Percentiles rank a stretch among this genome's conserved stretches.
phyloP scores from a whole-genome alignment of 2,329 filamentous ascomycete genomes.

The Sclerotiophoma versabilis region DNA sequence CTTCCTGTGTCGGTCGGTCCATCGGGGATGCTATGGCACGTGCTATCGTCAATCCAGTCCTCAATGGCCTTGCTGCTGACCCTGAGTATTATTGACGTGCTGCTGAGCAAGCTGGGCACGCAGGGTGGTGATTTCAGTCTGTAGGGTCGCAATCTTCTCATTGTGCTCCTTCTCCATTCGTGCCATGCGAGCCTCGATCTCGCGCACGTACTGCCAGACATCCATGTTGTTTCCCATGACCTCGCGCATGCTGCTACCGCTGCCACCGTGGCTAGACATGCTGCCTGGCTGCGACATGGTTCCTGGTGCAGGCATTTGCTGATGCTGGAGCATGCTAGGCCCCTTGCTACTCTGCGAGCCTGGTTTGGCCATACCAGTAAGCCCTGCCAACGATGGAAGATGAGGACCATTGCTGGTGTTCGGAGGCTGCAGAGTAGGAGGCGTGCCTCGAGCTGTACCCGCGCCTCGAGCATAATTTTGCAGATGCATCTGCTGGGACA shows the following conservation, averaged over 20 bases:
- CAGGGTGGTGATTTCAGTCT: constrained; percentile 53
- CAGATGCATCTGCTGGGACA: constrained; percentile 70
- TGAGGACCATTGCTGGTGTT: constrained; percentile 53
- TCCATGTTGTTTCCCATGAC: constrained; percentile 66
- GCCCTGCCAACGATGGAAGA: constrained; percentile 52
- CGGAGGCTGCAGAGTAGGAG: constrained; percentile 57
- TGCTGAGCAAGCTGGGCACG: constrained; percentile 48
- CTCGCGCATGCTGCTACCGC: constrained; percentile 69
- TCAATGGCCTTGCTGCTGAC: constrained; percentile 20
- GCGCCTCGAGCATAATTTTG: constrained; percentile 64
- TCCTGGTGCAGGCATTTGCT: constrained; percentile 44
- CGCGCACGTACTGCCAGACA: constrained; percentile 76
- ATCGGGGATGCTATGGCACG: background rate
- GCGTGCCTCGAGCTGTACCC: constrained; percentile 63
- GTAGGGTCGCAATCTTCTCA: constrained; percentile 52
- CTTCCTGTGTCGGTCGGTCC: background rate
- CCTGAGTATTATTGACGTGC: constrained; percentile 37
- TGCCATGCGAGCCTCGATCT: constrained; percentile 65
- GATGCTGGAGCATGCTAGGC: constrained; percentile 53
- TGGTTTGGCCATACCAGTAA: constrained; percentile 45
- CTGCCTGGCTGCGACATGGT: constrained; percentile 59
- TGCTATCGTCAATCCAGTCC: background rate
- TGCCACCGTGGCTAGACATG: constrained; percentile 63
- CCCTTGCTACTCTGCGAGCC: constrained; percentile 42
- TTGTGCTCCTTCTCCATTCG: constrained; percentile 58